phyloP scores from a whole-genome alignment of 2,329 filamentous ascomycete genomes.

The Trichocomaceae sp. region DNA sequence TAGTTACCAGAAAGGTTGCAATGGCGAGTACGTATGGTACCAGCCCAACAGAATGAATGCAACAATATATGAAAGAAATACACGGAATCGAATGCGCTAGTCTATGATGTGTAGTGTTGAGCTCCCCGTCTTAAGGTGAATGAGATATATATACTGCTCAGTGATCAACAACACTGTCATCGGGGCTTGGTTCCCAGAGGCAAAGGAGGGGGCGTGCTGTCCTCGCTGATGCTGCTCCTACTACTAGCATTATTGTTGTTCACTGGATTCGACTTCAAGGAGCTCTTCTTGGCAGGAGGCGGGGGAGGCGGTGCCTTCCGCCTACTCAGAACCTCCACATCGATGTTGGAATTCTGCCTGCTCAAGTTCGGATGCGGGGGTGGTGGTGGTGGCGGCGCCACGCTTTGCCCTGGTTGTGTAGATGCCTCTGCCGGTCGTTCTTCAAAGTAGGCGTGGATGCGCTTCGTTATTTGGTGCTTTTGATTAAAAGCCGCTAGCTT shows the following conservation, averaged over 20 bases:
- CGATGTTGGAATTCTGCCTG: conserved; percentile 22
- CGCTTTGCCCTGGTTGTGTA: not conserved
- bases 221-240: conserved; percentile 7
- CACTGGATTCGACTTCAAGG: conserved; percentile 34
- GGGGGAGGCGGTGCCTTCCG: conserved; percentile 53
- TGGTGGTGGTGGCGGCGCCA: conserved; percentile 18
- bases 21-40: too few species aligned
- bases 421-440: conserved; percentile 24
- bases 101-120: not conserved
- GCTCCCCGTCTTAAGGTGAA: too few species aligned
- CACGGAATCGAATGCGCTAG: not conserved
- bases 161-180: conserved; percentile 17
- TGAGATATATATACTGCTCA: not conserved
- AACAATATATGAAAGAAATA: too few species aligned
- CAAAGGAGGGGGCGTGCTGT: conserved; percentile 47
- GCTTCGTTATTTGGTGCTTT: conserved; percentile 53
- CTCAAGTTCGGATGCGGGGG: conserved; percentile 20
- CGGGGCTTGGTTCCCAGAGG: conserved; percentile 53
- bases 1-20: too few species aligned
- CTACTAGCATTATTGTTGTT: conserved; percentile 22
- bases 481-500: conserved; percentile 54
- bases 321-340: conserved; percentile 27
- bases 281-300: conserved; percentile 52
- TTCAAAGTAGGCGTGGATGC: conserved; percentile 43
- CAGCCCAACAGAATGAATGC: too few species aligned